Evolutionary conservation across 2,329 filamentous ascomycete genomes (phyloP).

Genomic region (Cladosporium sp.): DNA sequence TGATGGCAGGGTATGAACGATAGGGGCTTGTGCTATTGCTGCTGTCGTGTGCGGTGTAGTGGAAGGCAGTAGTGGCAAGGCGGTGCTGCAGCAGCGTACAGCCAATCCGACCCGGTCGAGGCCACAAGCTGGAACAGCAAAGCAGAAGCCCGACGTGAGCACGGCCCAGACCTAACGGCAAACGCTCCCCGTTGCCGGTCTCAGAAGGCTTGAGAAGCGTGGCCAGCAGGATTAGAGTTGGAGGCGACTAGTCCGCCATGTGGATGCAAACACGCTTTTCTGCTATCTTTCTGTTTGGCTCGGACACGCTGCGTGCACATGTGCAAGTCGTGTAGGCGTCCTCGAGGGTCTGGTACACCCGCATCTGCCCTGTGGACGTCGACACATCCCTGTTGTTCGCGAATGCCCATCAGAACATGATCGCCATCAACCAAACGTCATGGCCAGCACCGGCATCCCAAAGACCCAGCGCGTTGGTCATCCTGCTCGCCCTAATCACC

Average conservation of each 20-base stretch:
- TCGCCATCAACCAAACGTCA: not conserved
- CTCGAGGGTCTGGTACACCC: not conserved
- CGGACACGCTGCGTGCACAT: no score
- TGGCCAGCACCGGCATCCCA: not conserved
- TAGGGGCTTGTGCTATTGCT: not conserved
- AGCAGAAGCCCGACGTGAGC: not conserved
- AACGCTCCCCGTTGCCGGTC: constrained; percentile 1
- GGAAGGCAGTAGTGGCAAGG: not conserved
- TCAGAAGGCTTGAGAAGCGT: not conserved
- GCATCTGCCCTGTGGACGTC: not conserved
- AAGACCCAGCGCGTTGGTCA: not conserved
- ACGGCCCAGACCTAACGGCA: not conserved
- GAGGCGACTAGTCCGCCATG: not conserved
- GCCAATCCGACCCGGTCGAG: not conserved
- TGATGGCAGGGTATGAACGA: not conserved
- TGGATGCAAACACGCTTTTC: not conserved
- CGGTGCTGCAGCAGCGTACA: not conserved
- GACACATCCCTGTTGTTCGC: not conserved
- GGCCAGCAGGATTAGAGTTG: not conserved
- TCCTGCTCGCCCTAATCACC: not conserved
- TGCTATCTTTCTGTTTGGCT: not conserved
- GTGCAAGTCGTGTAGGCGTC: not conserved
- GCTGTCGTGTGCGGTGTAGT: not conserved
- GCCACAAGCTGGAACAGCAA: not conserved
- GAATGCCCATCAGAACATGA: not conserved